These are phyloP conservation scores for Tephrocybe sp. DNA, from an alignment of 768 basidiomycete genomes.

Conservation along the genomic window DNA sequence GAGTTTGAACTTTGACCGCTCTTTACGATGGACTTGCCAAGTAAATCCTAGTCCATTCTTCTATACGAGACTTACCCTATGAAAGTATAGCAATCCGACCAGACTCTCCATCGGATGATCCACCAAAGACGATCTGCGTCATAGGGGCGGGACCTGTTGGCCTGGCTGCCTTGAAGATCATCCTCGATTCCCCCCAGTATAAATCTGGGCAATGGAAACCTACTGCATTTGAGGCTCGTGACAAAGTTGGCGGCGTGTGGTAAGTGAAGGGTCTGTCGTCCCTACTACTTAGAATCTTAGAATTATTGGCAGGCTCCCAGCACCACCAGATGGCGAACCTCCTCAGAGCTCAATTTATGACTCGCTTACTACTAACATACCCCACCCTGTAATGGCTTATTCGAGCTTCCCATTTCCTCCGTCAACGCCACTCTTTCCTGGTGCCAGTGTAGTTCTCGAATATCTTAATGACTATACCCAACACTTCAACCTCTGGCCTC, in stretches of 20 bases:
- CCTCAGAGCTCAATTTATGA: conserved; percentile 75
- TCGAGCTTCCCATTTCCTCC: conserved; percentile 64
- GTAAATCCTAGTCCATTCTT: neutral
- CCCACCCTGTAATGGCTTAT: conserved; percentile 76
- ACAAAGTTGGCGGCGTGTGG: conserved; percentile 77
- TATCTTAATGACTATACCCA: conserved; percentile 70
- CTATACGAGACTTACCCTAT: neutral
- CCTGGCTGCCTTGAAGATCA: conserved; percentile 62
- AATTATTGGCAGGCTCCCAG: conserved; percentile 51
- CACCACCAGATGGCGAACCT: conserved; percentile 44
- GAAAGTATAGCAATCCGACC: conserved; percentile 11
- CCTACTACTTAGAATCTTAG: neutral
- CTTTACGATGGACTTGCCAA: conserved; percentile 12
- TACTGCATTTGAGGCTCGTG: conserved; percentile 60
- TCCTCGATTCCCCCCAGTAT: conserved; percentile 57
- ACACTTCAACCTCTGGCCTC: conserved; percentile 54
- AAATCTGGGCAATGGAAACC: conserved; percentile 61
- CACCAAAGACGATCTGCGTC: conserved; percentile 49
- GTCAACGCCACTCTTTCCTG: conserved; percentile 67
- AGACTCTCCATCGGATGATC: neutral
- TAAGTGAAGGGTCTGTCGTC: conserved; percentile 26
- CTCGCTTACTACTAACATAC: conserved; percentile 77
- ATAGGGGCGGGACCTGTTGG: conserved; percentile 80
- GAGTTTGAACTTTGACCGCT: neutral
- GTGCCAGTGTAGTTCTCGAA: conserved; percentile 53